phyloP scores from a whole-genome alignment of 441 rosid species.

The Erodium chrysanthum region DNA sequence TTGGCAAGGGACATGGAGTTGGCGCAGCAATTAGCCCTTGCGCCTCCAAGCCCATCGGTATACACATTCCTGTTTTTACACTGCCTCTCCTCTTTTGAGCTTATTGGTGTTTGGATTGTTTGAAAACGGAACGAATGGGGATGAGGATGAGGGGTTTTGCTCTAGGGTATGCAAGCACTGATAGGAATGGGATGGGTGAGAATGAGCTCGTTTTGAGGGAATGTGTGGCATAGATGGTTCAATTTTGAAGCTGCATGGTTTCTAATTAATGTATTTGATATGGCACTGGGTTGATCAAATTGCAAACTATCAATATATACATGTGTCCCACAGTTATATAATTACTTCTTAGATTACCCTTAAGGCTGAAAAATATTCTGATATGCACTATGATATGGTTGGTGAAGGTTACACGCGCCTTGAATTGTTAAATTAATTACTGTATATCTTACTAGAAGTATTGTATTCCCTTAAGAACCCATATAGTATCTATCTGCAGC shows the following conservation, averaged over 20 bases:
- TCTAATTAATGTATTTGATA: neutral
- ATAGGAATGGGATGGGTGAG: neutral
- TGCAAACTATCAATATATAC: neutral
- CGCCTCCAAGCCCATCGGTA: constrained; percentile 24
- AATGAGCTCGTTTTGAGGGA: neutral
- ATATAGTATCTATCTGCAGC: neutral
- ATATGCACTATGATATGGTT: neutral
- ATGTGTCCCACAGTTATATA: neutral
- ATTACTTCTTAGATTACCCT: neutral
- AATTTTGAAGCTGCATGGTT: neutral
- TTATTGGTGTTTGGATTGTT: neutral
- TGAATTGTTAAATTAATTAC: neutral
- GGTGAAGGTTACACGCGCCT: neutral
- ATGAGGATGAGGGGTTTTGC: neutral
- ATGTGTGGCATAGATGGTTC: neutral
- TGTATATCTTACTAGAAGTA: neutral
- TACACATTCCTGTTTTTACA: neutral
- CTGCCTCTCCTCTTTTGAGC: too few species aligned
- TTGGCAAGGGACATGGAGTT: constrained; percentile 28
- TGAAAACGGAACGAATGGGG: neutral
- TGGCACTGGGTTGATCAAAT: neutral
- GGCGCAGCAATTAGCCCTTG: constrained; percentile 29
- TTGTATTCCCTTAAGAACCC: neutral
- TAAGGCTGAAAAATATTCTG: neutral
- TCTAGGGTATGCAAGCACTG: neutral